These are phyloP conservation scores for Ceratocystis eucalypticola DNA, from an alignment of 2,329 filamentous ascomycete species.

Conservation along the genomic window DNA sequence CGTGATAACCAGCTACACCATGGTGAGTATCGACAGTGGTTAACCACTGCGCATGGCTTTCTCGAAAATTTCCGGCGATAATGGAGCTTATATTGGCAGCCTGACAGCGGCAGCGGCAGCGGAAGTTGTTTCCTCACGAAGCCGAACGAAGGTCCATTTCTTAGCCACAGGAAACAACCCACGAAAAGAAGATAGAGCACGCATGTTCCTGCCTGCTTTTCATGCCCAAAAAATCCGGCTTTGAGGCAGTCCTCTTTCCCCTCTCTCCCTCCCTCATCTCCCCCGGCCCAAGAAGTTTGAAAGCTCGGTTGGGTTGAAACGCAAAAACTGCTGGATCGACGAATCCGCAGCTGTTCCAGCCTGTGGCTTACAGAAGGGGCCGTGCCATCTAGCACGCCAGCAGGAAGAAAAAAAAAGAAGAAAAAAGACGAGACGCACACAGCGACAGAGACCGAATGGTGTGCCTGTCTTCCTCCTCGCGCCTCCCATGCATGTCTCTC, in stretches of 20 bases:
- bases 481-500: background rate
- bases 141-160: too few species aligned
- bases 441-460: too few species aligned
- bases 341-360: background rate
- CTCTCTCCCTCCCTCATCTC: background rate
- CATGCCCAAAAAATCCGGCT: too few species aligned
- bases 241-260: background rate
- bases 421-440: too few species aligned
- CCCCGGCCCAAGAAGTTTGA: background rate
- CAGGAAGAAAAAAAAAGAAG: too few species aligned
- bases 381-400: background rate
- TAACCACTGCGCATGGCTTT: slow-evolving; percentile 14
- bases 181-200: too few species aligned
- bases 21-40: slow-evolving; percentile 18
- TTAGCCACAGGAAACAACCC: too few species aligned
- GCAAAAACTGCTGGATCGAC: background rate
- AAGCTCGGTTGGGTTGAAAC: background rate
- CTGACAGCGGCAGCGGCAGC: background rate
- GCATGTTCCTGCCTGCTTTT: background rate
- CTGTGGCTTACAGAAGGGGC: background rate
- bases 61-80: background rate
- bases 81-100: background rate
- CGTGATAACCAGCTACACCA: slow-evolving; percentile 19
- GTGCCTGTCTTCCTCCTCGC: too few species aligned
- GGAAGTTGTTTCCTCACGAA: background rate